Base-by-base conservation (phyloP, 768 basidiomycete species). In the Lactarius trivialis region DNA sequence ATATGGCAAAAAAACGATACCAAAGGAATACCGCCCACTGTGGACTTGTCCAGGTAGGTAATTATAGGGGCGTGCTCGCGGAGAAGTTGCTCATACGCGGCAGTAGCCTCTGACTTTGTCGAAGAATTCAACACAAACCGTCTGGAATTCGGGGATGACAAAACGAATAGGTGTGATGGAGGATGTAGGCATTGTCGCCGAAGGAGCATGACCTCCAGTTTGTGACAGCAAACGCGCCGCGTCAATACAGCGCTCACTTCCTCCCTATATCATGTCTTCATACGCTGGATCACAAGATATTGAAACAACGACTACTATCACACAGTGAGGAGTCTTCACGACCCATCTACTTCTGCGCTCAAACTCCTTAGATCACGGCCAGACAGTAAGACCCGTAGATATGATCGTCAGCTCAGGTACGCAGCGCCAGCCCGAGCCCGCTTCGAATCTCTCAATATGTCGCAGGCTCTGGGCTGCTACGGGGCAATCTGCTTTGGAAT, bases 391-490 rank as follows among this genome's bases (percentile, higher is more conserved):
- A 87, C 92, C 2, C 82, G 93, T 51, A 83, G 92, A 51, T 99
- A 98, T 71, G 96, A 99, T 74, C 86, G 96, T 59, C 96, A 99
- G 74, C 82, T 98, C 37, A 81, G 95, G 93, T 93, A 63, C 45
- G 81, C 69, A 24, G 41, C 36, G 55, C 43, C 55, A 14, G 19
- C 7, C 28, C 49, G 19, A 41, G 15, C 14, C 24, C 2, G 6
- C 19, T 14, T 55, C 34, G 19, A 9, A 32, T 43, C 17, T n/a
- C 43, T 37, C 41, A 58, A 36, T 26, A 43, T 49, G 43, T 15
- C 53, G 24, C 69, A 91, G 93, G 26, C 79, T 99, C 26, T 99
- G 96, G 96, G 96, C 95, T 12, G 84, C 91, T 2, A 84, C 89
- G 1, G 97, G 96, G 5, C 96, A 99, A 73, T 76, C 78, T 28